Conservation (phyloP, 345 rosid genomes). For the Dovyalis caffra region DNA sequence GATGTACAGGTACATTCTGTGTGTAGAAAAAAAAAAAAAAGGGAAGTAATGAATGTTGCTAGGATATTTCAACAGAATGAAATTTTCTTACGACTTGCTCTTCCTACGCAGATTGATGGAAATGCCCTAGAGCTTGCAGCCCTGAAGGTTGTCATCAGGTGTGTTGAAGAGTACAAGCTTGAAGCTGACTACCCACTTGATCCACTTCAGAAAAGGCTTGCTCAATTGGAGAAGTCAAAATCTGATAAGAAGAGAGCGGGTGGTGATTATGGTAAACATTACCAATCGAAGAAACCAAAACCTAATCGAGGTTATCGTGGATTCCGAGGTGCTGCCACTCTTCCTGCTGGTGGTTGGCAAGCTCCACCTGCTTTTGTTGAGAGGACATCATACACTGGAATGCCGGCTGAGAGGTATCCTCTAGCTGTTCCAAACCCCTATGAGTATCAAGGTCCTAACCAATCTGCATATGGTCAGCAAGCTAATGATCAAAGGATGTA, state of each 20-base stretch:
- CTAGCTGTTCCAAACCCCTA: conserved; percentile 32
- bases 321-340: conserved; percentile 28
- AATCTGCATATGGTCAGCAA: conserved; percentile 39
- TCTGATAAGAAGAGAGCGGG: conserved; percentile 46
- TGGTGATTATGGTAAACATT: conserved; percentile 37
- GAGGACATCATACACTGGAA: conserved; percentile 24
- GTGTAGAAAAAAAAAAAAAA: not conserved
- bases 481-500: conserved; percentile 41
- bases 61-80: conserved; percentile 1
- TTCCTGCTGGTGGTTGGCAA: conserved; percentile 29
- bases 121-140: conserved; percentile 56
- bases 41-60: not conserved
- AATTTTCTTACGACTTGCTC: not conserved
- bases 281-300: conserved; percentile 40
- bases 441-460: conserved; percentile 38
- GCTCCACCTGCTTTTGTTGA: conserved; percentile 25
- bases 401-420: conserved; percentile 38
- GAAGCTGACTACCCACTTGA: conserved; percentile 54
- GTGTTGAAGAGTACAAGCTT: conserved; percentile 50
- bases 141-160: conserved; percentile 45
- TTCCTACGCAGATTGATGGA: conserved; percentile 36
- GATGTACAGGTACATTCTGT: conserved; percentile 38
- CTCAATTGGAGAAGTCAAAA: conserved; percentile 49
- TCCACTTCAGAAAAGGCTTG: conserved; percentile 53
- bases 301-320: conserved; percentile 36